These are phyloP conservation scores for Hymenoscyphus fraxineus DNA, from an alignment of 2,329 filamentous ascomycete species.

Conservation along the genomic window DNA sequence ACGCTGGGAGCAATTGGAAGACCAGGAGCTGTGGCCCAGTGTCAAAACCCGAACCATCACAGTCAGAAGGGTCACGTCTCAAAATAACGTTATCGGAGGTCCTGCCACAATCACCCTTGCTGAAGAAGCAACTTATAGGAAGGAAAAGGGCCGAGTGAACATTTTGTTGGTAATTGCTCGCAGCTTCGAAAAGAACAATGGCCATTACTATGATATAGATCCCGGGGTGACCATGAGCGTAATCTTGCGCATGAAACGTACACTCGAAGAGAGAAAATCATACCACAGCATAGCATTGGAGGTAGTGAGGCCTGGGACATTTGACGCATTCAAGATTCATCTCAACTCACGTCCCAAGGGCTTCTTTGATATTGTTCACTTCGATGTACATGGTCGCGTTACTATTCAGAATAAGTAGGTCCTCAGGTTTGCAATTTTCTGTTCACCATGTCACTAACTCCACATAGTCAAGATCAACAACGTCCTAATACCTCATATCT, in stretches of 20 bases:
- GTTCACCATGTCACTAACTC: background rate
- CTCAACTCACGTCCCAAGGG: background rate
- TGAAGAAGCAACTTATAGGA: background rate
- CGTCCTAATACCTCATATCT: background rate
- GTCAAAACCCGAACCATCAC: background rate
- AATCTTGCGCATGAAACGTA: background rate
- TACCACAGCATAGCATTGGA: background rate
- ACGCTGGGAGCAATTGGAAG: constrained; percentile 3
- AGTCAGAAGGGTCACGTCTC: background rate
- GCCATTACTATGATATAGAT: constrained; percentile 1
- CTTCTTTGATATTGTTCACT: constrained; percentile 2
- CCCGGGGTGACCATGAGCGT: background rate
- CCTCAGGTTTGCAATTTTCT: background rate
- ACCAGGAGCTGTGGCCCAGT: background rate
- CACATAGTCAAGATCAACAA: background rate
- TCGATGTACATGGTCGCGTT: background rate
- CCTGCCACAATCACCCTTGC: background rate
- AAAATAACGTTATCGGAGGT: background rate
- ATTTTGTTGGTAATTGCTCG: constrained; percentile 1
- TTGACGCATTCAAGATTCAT: background rate
- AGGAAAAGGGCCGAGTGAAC: constrained; percentile 1
- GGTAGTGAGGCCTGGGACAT: background rate
- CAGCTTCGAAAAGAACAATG: background rate
- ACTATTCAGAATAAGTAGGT: background rate
- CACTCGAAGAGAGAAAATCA: background rate